Base-by-base conservation (phyloP, 1,139 yeast species). In the Blastobotrys serpentis region DNA sequence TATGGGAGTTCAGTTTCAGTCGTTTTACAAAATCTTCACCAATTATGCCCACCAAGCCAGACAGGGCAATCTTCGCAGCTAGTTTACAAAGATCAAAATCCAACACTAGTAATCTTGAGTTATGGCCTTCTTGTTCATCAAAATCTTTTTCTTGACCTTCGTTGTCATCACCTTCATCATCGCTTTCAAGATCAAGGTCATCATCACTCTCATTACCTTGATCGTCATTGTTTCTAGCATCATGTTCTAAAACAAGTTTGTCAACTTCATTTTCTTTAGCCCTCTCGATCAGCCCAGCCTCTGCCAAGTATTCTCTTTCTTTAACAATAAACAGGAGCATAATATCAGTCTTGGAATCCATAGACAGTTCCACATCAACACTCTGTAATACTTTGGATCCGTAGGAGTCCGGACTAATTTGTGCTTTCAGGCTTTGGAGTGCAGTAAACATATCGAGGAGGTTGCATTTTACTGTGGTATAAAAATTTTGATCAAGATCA, bases 1-100 rank as follows among this genome's bases (percentile, higher is more conserved):
- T 38, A 75, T 42, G 47, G 19, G 44, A 36, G 45, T 61, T 61
- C 17, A 52, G 43, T 10, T 33, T 34, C n/a, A 61, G 46, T 18
- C 65, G 50, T 4, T 48, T 43, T 1, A 51, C 56, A 41, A 47
- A 56, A 14, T 46, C 49, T 2, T 44, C 22, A 10, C 49, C 50
- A 13, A 60, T 44, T 10, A 61, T 42, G 5, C 55, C 58, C 10
- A 36, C 40, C 10, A 36, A 4, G 18, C 40, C 40, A 17, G 40
- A 4, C 4, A 36, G 25, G 3, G 40, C 40, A 18, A 36, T 19
- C n/a, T 36, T 36, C 3, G 23, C 40, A 5, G 42, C 42, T 21
- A 51, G 32, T 25, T 53, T 53, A 26, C 57, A 54, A n/a, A 54
- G 39, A 17, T 49, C 42, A 33, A 47, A 54, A 33, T 54, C 57